phyloP scores from a whole-genome alignment of 495 filamentous ascomycete genomes.

The Daldinia decipiens region DNA sequence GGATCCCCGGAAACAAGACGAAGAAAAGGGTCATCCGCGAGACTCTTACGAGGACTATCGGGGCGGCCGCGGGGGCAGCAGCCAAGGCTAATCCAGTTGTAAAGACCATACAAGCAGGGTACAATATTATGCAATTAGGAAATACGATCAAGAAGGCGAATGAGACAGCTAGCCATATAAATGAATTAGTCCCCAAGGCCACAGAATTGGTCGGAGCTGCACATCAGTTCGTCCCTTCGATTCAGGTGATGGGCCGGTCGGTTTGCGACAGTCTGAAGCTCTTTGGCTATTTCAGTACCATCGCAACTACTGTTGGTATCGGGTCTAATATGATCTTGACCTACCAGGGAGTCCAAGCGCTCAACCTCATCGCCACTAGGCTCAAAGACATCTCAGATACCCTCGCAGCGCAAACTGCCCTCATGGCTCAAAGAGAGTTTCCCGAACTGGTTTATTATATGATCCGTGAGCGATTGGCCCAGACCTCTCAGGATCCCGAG shows the following conservation, averaged over 20 bases:
- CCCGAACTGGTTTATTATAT: constrained; percentile 9
- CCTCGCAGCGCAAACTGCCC: constrained; percentile 8
- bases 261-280: constrained; percentile 6
- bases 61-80: neutral
- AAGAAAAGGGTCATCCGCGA: constrained; percentile 5
- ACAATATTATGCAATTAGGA: constrained; percentile 1
- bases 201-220: neutral
- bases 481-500: constrained; percentile 5
- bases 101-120: constrained; percentile 9
- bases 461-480: constrained; percentile 4
- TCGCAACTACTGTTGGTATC: constrained; percentile 10
- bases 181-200: constrained; percentile 4
- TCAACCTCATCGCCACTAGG: constrained; percentile 8
- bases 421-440: constrained; percentile 9
- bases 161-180: neutral
- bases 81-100: neutral
- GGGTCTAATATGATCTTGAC: constrained; percentile 2
- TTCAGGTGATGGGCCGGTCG: constrained; percentile 7
- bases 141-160: neutral
- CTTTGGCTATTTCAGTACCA: neutral
- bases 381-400: constrained; percentile 8
- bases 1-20: neutral
- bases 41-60: neutral
- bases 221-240: constrained; percentile 9
- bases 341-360: constrained; percentile 7